Evolutionary conservation across 768 basidiomycete species (phyloP).

Genomic region (Tylopilus sp.): DNA sequence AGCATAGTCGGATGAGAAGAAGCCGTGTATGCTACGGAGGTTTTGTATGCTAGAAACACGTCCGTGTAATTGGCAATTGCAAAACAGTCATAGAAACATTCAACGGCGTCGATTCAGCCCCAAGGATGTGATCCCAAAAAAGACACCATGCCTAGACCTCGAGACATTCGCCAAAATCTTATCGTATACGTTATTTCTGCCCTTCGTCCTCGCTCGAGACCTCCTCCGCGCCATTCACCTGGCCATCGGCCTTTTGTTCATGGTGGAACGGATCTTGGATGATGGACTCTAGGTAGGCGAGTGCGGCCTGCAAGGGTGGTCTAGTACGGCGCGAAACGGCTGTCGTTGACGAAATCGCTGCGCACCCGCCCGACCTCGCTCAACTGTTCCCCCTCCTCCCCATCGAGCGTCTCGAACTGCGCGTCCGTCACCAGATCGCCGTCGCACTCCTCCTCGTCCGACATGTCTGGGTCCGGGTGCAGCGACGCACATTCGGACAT

Average conservation of each 20-base stretch:
- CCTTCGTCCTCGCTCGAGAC: slow-evolving; percentile 14
- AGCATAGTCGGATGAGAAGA: background rate
- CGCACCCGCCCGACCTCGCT: slow-evolving; percentile 92
- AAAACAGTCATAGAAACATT: background rate
- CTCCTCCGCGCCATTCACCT: slow-evolving; percentile 12
- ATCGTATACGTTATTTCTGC: slow-evolving; percentile 7
- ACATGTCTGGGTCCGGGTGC: slow-evolving; percentile 62
- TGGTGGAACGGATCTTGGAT: slow-evolving; percentile 52
- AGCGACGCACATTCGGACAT: slow-evolving; percentile 81
- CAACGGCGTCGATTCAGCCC: too few species aligned
- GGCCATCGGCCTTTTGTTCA: slow-evolving; percentile 18
- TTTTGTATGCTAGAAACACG: slow-evolving; percentile 9
- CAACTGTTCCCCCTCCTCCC: slow-evolving; percentile 64
- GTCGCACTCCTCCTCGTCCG: slow-evolving; percentile 46
- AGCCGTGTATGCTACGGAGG: slow-evolving; percentile 7
- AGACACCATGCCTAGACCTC: too few species aligned
- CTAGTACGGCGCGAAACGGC: slow-evolving; percentile 86
- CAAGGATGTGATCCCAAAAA: too few species aligned
- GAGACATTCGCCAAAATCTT: too few species aligned
- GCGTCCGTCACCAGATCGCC: slow-evolving; percentile 50
- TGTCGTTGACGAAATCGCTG: slow-evolving; percentile 78
- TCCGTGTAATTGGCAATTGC: slow-evolving; percentile 9
- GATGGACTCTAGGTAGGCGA: slow-evolving; percentile 80
- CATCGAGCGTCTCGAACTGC: slow-evolving; percentile 48
- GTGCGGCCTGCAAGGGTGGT: slow-evolving; percentile 62